Percentiles rank a stretch among this genome's conserved stretches.
These are phyloP conservation scores for Coemansia guatemalensis DNA, from an alignment of 192 early-diverging fungal genomes.

Conservation along the genomic window DNA sequence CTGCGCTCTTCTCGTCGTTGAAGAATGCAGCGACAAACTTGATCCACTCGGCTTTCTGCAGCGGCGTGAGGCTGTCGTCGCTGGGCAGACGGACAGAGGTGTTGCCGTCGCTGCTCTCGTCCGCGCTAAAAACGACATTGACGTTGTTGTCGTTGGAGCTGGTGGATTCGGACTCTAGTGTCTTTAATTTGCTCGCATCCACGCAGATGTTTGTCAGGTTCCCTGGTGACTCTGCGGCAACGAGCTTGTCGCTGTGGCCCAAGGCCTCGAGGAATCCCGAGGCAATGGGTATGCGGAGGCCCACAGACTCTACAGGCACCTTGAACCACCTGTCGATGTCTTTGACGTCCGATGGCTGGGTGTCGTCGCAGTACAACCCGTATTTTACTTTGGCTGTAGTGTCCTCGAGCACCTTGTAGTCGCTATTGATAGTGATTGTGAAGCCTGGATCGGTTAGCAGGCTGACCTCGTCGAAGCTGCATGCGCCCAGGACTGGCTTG, in stretches of 20 bases:
- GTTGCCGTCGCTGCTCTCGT: constrained; percentile 29
- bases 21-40: constrained; percentile 47
- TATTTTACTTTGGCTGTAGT: constrained; percentile 29
- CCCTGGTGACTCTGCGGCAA: constrained; percentile 17
- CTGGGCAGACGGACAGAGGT: constrained; percentile 32
- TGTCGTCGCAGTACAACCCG: constrained; percentile 49
- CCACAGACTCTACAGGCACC: constrained; percentile 40
- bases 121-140: constrained; percentile 34
- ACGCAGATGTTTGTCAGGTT: constrained; percentile 46
- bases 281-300: constrained; percentile 29
- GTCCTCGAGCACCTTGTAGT: constrained; percentile 54
- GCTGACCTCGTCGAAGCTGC: constrained; percentile 32
- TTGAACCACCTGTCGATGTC: constrained; percentile 50
- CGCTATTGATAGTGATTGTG: constrained; percentile 37
- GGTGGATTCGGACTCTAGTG: constrained; percentile 9
- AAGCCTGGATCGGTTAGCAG: constrained; percentile 40
- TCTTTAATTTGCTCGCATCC: constrained; percentile 24
- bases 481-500: constrained; percentile 17
- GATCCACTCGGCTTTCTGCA: constrained; percentile 53
- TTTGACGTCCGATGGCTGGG: constrained; percentile 27
- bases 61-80: constrained; percentile 30
- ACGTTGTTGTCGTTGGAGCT: constrained; percentile 4
- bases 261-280: constrained; percentile 51
- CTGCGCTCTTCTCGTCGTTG: constrained; percentile 37
- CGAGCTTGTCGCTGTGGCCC: constrained; percentile 18